phyloP scores from a whole-genome alignment of 1,284 basidiomycete genomes.

The Fomes fomentarius region DNA sequence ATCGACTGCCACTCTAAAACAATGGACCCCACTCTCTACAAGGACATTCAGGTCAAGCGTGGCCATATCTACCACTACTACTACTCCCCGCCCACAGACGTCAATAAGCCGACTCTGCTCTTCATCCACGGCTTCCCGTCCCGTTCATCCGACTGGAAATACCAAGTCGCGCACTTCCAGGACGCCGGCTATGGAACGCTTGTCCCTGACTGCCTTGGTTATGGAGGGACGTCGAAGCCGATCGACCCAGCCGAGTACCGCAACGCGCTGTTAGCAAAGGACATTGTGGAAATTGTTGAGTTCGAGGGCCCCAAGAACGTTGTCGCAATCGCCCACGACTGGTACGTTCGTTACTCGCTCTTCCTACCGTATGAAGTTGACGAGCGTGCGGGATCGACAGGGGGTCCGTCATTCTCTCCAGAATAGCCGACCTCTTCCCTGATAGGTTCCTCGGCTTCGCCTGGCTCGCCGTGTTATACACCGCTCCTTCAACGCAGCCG shows the following conservation, averaged over 20 bases:
- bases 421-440: conserved; percentile 40
- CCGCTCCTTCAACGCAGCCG: conserved; percentile 30
- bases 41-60: conserved; percentile 36
- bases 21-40: conserved; percentile 39
- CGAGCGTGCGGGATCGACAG: conserved; percentile 33
- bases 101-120: conserved; percentile 41
- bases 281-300: conserved; percentile 49
- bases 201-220: conserved; percentile 55
- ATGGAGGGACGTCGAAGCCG: conserved; percentile 52
- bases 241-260: conserved; percentile 39
- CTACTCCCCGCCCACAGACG: conserved; percentile 29
- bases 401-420: conserved; percentile 40
- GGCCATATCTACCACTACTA: conserved; percentile 46
- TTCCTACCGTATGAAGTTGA: neutral
- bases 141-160: conserved; percentile 46
- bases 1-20: too few species aligned
- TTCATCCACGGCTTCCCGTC: conserved; percentile 54
- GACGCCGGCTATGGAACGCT: conserved; percentile 48
- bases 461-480: conserved; percentile 45
- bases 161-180: conserved; percentile 46
- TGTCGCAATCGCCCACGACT: conserved; percentile 52
- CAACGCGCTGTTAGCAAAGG: conserved; percentile 39
- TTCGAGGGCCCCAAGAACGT: conserved; percentile 40
- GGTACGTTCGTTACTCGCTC: conserved; percentile 35
- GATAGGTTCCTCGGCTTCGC: conserved; percentile 46